Evolutionary conservation across 2,329 filamentous ascomycete genomes (phyloP), one percentile per base, ranked within the genome.

Genomic region (Plenodomus tracheiphilus): DNA sequence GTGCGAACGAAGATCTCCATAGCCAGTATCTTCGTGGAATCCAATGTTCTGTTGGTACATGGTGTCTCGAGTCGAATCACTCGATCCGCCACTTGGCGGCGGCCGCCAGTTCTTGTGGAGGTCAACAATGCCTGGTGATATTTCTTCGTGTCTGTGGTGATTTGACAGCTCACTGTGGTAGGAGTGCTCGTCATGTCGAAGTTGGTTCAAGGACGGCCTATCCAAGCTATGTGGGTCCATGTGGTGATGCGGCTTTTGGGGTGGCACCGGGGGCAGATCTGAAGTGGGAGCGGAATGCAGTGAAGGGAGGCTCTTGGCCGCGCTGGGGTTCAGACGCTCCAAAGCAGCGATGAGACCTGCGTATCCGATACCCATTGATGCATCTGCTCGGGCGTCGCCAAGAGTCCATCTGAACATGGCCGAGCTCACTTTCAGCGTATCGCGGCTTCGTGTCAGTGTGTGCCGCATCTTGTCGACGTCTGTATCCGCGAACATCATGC

Each of bases 321-420:
- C 60, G 53, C 54, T 51, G 48, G 56, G 70, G 50, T 62, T 70
- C 53, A 83, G 70, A 46, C 79, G 76, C 38, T 86, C 82, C 10
- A 88, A 77, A 2, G 85, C 85, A 9, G 85, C 85, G 1, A 83
- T 81, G 7, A 89, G 77, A 4, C 84, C 84, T 1, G 84, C 85
- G 62, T 86, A 89, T 37, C 86, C 86, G 39, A 87, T 86, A 16
- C 84, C 84, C 36, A 83, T 78, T 11, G 83, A 79, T 15, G 80
- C 79, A 56, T 86, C 83, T 15, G 81, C 79, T 63, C 80, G 82
- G 17, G 77, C 76, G 19, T 70, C 66, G 22, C 83, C 84, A 3
- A 87, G 74, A 17, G 80, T 83, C 84, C 85, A 88, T 56, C 85
- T 80, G 67, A 88, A 84, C 59, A 85, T 79, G 38, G 84, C 75